These are phyloP conservation scores for Mrakia gelida DNA, from an alignment of 768 basidiomycete species.

Conservation along the genomic window DNA sequence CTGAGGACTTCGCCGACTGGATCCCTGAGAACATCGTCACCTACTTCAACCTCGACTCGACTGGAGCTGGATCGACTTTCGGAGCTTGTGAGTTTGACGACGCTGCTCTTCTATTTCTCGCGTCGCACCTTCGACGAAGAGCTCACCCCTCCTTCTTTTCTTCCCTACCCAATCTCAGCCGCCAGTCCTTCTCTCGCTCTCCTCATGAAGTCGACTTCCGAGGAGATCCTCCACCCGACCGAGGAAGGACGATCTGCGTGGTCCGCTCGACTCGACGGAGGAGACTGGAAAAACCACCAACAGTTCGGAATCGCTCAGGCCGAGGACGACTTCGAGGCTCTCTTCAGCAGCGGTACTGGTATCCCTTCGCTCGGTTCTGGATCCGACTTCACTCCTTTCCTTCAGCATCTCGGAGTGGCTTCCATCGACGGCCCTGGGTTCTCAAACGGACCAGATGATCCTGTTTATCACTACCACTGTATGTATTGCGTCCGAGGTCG, in stretches of 20 bases:
- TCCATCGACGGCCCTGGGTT: constrained; percentile 41
- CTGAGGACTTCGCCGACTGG: constrained; percentile 83
- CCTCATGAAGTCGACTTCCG: constrained; percentile 63
- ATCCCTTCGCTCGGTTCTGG: constrained; percentile 68
- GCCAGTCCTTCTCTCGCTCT: constrained; percentile 60
- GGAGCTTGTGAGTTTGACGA: constrained; percentile 52
- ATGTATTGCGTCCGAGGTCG: too few relatives aligned
- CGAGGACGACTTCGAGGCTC: constrained; percentile 34
- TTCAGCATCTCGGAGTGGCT: constrained; percentile 69
- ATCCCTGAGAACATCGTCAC: constrained; percentile 73
- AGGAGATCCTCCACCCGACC: constrained; percentile 70
- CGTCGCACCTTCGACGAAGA: too few relatives aligned
- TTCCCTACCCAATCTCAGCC: constrained; percentile 46
- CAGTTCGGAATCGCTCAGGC: background rate
- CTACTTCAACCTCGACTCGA: constrained; percentile 78
- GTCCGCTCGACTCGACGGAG: constrained; percentile 39
- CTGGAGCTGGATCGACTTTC: constrained; percentile 62
- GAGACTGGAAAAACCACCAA: background rate
- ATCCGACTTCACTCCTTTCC: constrained; percentile 86
- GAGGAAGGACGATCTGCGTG: constrained; percentile 63
- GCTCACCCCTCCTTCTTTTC: too few relatives aligned
- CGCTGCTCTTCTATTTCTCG: too few relatives aligned
- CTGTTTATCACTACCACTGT: constrained; percentile 60
- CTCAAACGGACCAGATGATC: constrained; percentile 45
- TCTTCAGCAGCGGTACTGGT: constrained; percentile 40